Evolutionary conservation across 1,284 basidiomycete genomes (phyloP).

Genomic region (Laetiporus sulphureus): DNA sequence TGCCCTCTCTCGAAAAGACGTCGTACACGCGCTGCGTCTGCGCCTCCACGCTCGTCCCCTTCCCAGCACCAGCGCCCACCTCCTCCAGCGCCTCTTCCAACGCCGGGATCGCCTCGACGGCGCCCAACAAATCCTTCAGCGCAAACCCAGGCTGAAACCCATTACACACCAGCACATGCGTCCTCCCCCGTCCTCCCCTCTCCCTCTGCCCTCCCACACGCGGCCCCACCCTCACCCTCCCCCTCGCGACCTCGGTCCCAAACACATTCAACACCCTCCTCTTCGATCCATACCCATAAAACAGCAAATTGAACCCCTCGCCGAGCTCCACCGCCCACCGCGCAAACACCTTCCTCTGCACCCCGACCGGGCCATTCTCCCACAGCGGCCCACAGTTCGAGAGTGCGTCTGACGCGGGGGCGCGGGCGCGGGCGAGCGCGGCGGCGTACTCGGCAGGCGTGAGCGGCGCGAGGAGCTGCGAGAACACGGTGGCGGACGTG

Average conservation of each 20-base stretch:
- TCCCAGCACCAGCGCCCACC: conserved; percentile 26
- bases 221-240: conserved; percentile 6
- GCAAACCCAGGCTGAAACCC: conserved; percentile 69
- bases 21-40: conserved; percentile 59
- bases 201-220: conserved; percentile 24
- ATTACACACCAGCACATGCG: conserved; percentile 76
- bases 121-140: conserved; percentile 63
- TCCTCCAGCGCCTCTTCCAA: conserved; percentile 27
- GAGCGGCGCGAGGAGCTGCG: conserved; percentile 62
- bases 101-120: conserved; percentile 59
- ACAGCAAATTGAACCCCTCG: conserved; percentile 79
- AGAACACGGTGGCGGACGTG: conserved; percentile 76
- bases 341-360: conserved; percentile 37
- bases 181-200: too few relatives aligned
- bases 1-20: conserved; percentile 39
- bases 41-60: conserved; percentile 39
- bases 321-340: conserved; percentile 67
- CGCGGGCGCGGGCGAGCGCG: conserved; percentile 27
- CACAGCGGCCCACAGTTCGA: conserved; percentile 25
- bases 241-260: conserved; percentile 39
- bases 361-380: conserved; percentile 23
- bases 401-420: conserved; percentile 22
- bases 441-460: conserved; percentile 52
- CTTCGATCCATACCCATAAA: conserved; percentile 88
- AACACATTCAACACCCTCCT: conserved; percentile 68